Conservation (phyloP, 2,329 filamentous ascomycete species). For the Talaromyces marneffei region DNA sequence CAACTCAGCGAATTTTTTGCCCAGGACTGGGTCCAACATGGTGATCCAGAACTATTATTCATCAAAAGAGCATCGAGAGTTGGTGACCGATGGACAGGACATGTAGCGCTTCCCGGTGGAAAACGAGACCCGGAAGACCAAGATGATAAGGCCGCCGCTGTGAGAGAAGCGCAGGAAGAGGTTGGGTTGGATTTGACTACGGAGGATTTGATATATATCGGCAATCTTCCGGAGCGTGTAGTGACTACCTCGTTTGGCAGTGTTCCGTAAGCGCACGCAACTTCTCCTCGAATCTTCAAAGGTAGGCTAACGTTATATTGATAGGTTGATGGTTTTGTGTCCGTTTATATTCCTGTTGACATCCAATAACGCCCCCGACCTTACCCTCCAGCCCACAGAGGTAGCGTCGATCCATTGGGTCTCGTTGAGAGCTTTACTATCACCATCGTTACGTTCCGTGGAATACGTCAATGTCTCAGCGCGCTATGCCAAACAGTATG, state of each 20-base stretch:
- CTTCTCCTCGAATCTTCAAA: background rate
- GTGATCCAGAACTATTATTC: conserved; percentile 63
- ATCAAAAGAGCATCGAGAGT: conserved; percentile 62
- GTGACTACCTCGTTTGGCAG: conserved; percentile 64
- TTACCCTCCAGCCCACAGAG: conserved; percentile 62
- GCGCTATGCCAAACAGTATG: conserved; percentile 53
- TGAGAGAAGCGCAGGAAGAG: conserved; percentile 61
- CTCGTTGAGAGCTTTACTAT: conserved; percentile 56
- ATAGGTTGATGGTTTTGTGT: conserved; percentile 62
- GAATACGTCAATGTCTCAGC: conserved; percentile 60
- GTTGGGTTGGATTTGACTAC: conserved; percentile 56
- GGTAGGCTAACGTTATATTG: background rate
- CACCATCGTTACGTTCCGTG: conserved; percentile 54
- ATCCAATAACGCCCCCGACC: conserved; percentile 48
- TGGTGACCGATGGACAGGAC: conserved; percentile 64
- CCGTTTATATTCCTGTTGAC: conserved; percentile 63
- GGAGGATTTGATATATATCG: conserved; percentile 45
- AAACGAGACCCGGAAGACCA: conserved; percentile 60
- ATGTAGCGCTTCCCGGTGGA: conserved; percentile 63
- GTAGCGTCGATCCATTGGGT: conserved; percentile 67
- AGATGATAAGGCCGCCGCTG: conserved; percentile 56
- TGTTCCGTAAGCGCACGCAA: conserved; percentile 45
- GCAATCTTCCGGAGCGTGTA: conserved; percentile 60
- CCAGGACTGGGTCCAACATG: conserved; percentile 60
- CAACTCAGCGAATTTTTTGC: conserved; percentile 55